Conservation (phyloP, 305 asterid genomes). For the Fraxinus floribunda region DNA sequence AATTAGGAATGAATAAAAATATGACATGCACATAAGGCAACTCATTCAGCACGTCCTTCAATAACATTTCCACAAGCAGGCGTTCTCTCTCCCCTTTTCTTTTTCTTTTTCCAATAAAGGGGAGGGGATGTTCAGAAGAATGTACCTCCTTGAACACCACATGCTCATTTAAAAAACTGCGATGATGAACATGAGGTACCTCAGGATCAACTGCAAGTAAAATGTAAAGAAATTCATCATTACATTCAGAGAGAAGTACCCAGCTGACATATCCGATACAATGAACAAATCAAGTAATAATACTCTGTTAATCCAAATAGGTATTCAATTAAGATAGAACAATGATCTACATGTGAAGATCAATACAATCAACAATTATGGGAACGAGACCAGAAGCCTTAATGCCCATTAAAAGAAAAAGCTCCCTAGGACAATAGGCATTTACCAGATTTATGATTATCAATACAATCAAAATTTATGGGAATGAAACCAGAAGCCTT, state of each 20-base stretch:
- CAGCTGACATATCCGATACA: slow-evolving; percentile 5
- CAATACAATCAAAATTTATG: neutral
- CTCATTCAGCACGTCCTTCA: slow-evolving; percentile 1
- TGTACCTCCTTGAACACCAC: slow-evolving; percentile 92
- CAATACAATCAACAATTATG: neutral
- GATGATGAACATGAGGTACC: slow-evolving; percentile 65
- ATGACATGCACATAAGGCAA: slow-evolving; percentile 5
- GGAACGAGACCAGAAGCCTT: neutral
- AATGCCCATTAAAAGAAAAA: neutral
- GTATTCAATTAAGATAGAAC: slow-evolving; percentile 11
- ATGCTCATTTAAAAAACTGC: slow-evolving; percentile 81
- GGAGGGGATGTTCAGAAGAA: slow-evolving; percentile 9
- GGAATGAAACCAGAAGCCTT: neutral
- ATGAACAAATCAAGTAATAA: slow-evolving; percentile 3
- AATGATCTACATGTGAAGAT: neutral
- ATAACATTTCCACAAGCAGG: neutral
- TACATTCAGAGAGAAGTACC: slow-evolving; percentile 24
- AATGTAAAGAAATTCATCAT: slow-evolving; percentile 21
- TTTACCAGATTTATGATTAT: neutral
- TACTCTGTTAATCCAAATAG: neutral
- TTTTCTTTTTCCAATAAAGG: neutral
- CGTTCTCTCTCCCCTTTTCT: neutral
- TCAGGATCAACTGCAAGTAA: slow-evolving; percentile 82
- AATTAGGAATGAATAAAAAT: slow-evolving; percentile 20
- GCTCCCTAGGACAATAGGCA: neutral